phyloP scores from a whole-genome alignment of 202 grass and related monocot genomes.

The Elaeis oleifera region DNA sequence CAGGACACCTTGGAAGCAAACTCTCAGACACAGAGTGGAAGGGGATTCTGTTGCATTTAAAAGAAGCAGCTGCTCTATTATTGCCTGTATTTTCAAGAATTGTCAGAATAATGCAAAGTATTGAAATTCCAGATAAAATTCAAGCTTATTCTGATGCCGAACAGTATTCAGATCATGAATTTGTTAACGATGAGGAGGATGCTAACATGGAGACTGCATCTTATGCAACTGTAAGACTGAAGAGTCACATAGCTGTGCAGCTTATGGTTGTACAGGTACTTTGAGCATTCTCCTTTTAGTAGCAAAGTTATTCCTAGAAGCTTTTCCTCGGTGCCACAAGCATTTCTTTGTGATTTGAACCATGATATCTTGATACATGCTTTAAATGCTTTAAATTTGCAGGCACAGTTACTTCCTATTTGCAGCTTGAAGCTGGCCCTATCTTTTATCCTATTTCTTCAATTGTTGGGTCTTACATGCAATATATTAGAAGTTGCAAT shows the following conservation, averaged over 20 bases:
- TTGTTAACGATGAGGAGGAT: slow-evolving; percentile 70
- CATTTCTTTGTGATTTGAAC: background rate
- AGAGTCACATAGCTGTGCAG: slow-evolving; percentile 66
- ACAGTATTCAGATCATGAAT: slow-evolving; percentile 79
- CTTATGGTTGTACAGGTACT: slow-evolving; percentile 76
- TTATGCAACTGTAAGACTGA: slow-evolving; percentile 87
- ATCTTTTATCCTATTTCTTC: too few species aligned
- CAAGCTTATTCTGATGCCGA: slow-evolving; percentile 63
- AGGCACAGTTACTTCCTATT: too few species aligned
- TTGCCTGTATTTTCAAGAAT: slow-evolving; percentile 56
- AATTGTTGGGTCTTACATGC: too few species aligned
- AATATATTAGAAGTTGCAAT: too few species aligned
- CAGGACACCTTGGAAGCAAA: slow-evolving; percentile 46
- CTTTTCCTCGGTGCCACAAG: background rate
- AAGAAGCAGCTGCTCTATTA: slow-evolving; percentile 49
- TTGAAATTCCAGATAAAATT: slow-evolving; percentile 70
- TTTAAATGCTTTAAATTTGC: too few species aligned
- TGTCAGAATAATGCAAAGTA: slow-evolving; percentile 80
- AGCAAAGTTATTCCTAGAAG: background rate
- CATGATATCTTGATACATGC: background rate
- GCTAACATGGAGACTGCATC: slow-evolving; percentile 96
- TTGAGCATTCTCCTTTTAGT: slow-evolving; percentile 2
- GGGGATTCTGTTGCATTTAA: slow-evolving; percentile 53
- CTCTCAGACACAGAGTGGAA: slow-evolving; percentile 75
- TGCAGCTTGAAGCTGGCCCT: too few species aligned